Evolutionary conservation across 1,284 basidiomycete species (phyloP).

Genomic region (Puccinia novopanici): DNA sequence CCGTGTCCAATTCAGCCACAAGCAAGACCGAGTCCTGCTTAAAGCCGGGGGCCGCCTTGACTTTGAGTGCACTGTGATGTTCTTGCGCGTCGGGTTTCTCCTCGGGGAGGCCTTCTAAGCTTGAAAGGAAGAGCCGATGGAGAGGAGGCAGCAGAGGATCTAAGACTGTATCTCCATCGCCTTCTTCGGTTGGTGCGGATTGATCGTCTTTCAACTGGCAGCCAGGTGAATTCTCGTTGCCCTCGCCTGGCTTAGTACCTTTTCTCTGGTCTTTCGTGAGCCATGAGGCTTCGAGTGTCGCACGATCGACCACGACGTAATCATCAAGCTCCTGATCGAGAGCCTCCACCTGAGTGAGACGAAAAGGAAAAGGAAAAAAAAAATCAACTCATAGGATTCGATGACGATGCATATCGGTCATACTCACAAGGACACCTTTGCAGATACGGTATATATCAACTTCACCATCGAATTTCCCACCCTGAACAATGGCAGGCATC

Average conservation of each 20-base stretch:
- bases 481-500: conserved; percentile 54
- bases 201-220: conserved; percentile 9
- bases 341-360: conserved; percentile 68
- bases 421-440: conserved; percentile 73
- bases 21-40: conserved; percentile 57
- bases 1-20: conserved; percentile 73
- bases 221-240: not conserved
- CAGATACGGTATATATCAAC: conserved; percentile 63
- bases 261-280: not conserved
- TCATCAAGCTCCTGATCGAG: conserved; percentile 67
- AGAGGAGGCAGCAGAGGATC: conserved; percentile 56
- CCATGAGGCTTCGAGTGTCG: conserved; percentile 54
- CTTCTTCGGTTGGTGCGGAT: conserved; percentile 22
- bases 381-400: no score
- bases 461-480: conserved; percentile 61
- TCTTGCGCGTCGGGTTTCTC: conserved; percentile 1
- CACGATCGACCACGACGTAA: conserved; percentile 54
- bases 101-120: not conserved
- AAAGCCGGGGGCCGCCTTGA: conserved; percentile 22
- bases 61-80: not conserved
- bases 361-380: no score
- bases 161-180: not conserved
- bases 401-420: not conserved
- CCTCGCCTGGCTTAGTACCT: not conserved
- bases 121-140: conserved; percentile 52